These are phyloP conservation scores for Pseudozyma thailandica DNA, from an alignment of 1,284 basidiomycete species.

Conservation along the genomic window DNA sequence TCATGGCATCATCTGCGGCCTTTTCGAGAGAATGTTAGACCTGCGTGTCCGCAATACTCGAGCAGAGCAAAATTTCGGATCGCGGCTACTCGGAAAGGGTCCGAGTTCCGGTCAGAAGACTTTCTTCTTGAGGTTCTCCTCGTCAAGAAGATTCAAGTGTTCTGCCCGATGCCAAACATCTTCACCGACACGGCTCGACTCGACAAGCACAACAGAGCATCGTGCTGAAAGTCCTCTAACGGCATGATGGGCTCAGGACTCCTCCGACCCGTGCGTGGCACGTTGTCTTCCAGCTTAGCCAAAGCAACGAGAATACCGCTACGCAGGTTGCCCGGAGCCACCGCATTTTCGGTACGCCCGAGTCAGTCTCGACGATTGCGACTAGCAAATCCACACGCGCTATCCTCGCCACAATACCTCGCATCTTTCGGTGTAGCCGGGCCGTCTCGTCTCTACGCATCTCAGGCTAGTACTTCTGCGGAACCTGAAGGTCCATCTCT, in stretches of 20 bases:
- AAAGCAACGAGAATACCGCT: constrained; percentile 1
- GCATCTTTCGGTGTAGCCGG: not conserved
- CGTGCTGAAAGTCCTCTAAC: too few species aligned
- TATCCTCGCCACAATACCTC: not conserved
- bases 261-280: constrained; percentile 5
- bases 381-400: not conserved
- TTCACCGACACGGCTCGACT: not conserved
- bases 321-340: not conserved
- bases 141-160: not conserved
- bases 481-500: constrained; percentile 5
- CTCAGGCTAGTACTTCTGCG: constrained; percentile 4
- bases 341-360: not conserved
- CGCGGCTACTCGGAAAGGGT: not conserved
- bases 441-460: constrained; percentile 2
- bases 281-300: not conserved
- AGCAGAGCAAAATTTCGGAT: not conserved
- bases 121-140: constrained; percentile 30
- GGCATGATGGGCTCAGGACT: constrained; percentile 5
- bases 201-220: not conserved
- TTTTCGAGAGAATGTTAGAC: not conserved
- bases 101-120: constrained; percentile 32
- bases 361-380: too few species aligned
- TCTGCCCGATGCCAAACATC: too few species aligned
- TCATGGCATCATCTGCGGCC: constrained; percentile 34
- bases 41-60: not conserved